These are phyloP conservation scores for Stephania cephalantha DNA, from an alignment of 164 flowering plant species.

Conservation along the genomic window DNA sequence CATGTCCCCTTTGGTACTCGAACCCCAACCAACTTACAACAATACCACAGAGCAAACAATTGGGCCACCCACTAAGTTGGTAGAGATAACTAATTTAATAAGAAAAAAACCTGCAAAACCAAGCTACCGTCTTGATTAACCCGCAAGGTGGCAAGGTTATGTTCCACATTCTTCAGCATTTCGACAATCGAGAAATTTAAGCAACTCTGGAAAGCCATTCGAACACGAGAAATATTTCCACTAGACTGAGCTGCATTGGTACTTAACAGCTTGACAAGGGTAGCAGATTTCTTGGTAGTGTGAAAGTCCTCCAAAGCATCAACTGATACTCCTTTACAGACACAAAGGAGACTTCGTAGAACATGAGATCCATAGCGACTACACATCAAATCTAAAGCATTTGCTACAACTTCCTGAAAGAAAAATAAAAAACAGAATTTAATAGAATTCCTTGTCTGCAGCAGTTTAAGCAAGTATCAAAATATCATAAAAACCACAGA, in stretches of 20 bases:
- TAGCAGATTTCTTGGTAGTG: slow-evolving; percentile 45
- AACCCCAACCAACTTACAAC: too few species aligned
- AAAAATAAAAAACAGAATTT: too few species aligned
- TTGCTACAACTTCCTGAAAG: slow-evolving; percentile 50
- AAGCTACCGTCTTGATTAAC: slow-evolving; percentile 68
- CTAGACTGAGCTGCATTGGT: slow-evolving; percentile 27
- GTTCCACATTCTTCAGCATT: slow-evolving; percentile 32
- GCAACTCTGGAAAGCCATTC: slow-evolving; percentile 56
- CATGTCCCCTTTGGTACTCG: too few species aligned
- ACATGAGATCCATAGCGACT: slow-evolving; percentile 88
- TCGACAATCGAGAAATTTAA: slow-evolving; percentile 51
- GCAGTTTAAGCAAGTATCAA: too few species aligned
- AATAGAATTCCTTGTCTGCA: too few species aligned
- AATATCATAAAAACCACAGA: too few species aligned
- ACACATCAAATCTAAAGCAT: slow-evolving; percentile 61
- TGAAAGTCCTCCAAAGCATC: slow-evolving; percentile 53
- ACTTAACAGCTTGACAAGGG: slow-evolving; percentile 60
- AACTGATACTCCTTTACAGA: slow-evolving; percentile 65
- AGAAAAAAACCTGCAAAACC: slow-evolving; percentile 65
- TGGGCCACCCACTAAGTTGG: too few species aligned
- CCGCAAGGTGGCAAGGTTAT: slow-evolving; percentile 39
- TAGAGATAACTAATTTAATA: neutral
- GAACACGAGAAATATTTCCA: slow-evolving; percentile 21
- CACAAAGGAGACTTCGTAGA: slow-evolving; percentile 84
- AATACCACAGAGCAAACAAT: too few species aligned